Evolutionary conservation across 768 basidiomycete genomes (phyloP), one percentile per base, ranked within the genome.

Genomic region (Auricularia sp.): DNA sequence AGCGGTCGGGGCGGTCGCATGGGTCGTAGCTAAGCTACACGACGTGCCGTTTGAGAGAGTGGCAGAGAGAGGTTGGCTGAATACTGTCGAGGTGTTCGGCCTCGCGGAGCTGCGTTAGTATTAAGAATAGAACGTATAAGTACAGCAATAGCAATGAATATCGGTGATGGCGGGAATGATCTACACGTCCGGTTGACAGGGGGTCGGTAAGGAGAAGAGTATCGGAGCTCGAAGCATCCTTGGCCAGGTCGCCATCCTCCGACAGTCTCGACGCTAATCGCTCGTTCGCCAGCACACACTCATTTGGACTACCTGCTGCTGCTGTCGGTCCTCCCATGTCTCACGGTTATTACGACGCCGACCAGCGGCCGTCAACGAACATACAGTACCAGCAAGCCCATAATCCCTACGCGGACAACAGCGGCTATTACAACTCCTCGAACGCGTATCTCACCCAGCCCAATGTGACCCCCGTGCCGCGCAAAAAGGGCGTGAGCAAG

Each of bases 1-100:
- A 42, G 75, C 81, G 1, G 81, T 87, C 29, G 87, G 86, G 5
- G 81, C 80, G 33, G 84, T 92, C 10, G 91, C 88, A 23, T 90
- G 87, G 84, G 83, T 90, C 11, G 76, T 91, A 11, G 79, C 79
- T 68, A 72, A 72, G 65, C 66, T 85, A 51, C 75, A 80, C 18
- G 75, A 75, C 2, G 71, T 82, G 5, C 64, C 81, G 0, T 74
- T 88, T 34, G 83, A 87, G 66, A 77, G 80, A 63, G 74, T 92
- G 0, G 76, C 80, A 3, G 81, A 84, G 67, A 78, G 74, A 29
- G 83, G 79, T 3, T 90, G 84, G 81, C 75, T 76, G 66, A 93
- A 91, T 70, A 86, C 87, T 0, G 68, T 85, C 7, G 72, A 77
- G 33, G 65, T 90, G 51, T 91, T 91, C 70, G 77, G 74, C 14